Evolutionary conservation across 2,329 filamentous ascomycete genomes (phyloP), one percentile per base, ranked within the genome.

Genomic region (Neofusicoccum umdonicola): DNA sequence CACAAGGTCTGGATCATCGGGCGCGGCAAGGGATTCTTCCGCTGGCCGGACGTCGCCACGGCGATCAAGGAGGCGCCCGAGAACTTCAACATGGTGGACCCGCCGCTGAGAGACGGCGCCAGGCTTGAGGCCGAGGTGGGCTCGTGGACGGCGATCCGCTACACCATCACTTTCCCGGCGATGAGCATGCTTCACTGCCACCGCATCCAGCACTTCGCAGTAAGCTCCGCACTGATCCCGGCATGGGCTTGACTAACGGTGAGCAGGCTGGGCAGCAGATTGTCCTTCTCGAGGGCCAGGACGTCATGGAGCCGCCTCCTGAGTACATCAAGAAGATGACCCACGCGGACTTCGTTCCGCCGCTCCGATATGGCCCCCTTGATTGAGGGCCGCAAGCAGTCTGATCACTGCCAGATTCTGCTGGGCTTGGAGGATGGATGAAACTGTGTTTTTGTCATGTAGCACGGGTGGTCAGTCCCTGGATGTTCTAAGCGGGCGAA

Each of bases 1-100:
- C 85, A 83, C 69, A 87, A 86, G 71, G 85, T 84, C 76, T 88
- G 81, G 68, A 74, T 82, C 22, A 80, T 89, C 39, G 87, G 87
- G 1, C 65, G 75, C 0, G 87, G 85, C 2, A 62, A 67, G 13
- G 74, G 74, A 2, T 35, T 51, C 1, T 89, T 85, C 71, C 80
- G 76, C 12, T 89, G 83, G 79, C 72, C 71, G 1, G 81, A 79
- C 0, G 83, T 88, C 0, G 82, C 79, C 0, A 84, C 87, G 64
- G 87, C 87, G 0, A 74, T 78, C 3, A 66, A 71, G 11, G 74
- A 72, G 2, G 70, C 72, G 7, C 85, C 85, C 0, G 74, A 78
- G 22, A 77, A 71, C 17, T 88, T 89, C 78, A 88, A 89, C 70
- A 74, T 88, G 2, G 77, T 80, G 0, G 80, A 82, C 45, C 87